Evolutionary conservation across 2,329 filamentous ascomycete species (phyloP), one percentile per base, ranked within the genome.

Genomic region (Myriosclerotinia scirpicola): DNA sequence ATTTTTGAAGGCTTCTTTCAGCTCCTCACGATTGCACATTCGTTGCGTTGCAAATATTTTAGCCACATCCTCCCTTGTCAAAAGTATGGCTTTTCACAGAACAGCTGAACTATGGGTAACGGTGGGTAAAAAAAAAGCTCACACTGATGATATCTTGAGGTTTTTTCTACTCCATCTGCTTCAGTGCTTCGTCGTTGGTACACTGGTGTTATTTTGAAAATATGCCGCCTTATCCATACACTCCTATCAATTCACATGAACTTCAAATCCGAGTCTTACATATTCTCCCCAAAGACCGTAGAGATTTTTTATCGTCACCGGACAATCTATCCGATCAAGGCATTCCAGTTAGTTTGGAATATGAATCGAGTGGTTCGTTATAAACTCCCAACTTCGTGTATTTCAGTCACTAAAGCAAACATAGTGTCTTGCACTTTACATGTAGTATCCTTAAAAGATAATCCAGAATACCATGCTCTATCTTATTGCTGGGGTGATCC

Each of bases 401-500:
- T 36, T 22, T 1, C 6, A 46, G 2, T 34, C 7, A 55, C 52
- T 55, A 34, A n/a, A 64, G 14, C 7, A 38, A 17, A 11, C 22
- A 38, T 1, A 64, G 61, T 64, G 11, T 34, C 40, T 12, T 64
- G 52, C 40, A 44, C 61, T 46, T 34, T 64, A 11, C 38, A 64
- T 8, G 26, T 64, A 7, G 40, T 55, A 22, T 64, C 26, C 17
- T 48, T 64, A 2, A 46, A 38, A n/a, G 61, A 64, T 20, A 1
- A 5, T 11, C 52, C 61, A 17, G 20, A 64, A 5, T 68, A 68
- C 44, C 44, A 50, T 61, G 67, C 67, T 17, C n/a, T 68, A 15
- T 68, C 64, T 34, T 68, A 63, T 22, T 62, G 44, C 20, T 68
- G 67, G 67, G 67, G 67, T 2, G 65, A 54, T 26, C 58, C 42